Conservation (phyloP, 2,329 filamentous ascomycete genomes). For the Penicillium polonicum region DNA sequence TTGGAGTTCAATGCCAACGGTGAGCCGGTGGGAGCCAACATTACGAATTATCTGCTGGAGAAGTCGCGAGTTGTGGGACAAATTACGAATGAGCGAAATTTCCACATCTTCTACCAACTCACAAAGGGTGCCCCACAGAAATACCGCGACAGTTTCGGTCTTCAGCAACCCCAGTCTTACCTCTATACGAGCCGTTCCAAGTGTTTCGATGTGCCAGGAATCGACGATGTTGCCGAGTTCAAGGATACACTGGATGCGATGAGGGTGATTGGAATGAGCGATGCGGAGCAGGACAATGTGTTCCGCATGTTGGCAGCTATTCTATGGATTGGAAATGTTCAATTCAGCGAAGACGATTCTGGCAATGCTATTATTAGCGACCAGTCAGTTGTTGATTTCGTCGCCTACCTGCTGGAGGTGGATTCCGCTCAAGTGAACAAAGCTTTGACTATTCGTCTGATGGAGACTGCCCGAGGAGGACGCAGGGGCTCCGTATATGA, state of each 20-base stretch:
- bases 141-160: constrained; percentile 82
- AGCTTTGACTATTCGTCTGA: constrained; percentile 82
- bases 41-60: constrained; percentile 96
- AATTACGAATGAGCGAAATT: constrained; percentile 93
- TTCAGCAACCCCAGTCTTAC: constrained; percentile 91
- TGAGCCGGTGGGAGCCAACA: constrained; percentile 92
- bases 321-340: constrained; percentile 91
- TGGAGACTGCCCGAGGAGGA: constrained; percentile 68
- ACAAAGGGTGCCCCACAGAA: constrained; percentile 87
- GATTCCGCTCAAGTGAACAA: constrained; percentile 76
- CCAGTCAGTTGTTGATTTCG: constrained; percentile 87
- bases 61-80: constrained; percentile 94
- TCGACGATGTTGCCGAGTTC: constrained; percentile 88
- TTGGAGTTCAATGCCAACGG: constrained; percentile 91
- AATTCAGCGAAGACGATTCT: constrained; percentile 83
- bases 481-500: constrained; percentile 67
- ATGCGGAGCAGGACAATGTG: constrained; percentile 90
- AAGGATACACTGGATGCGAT: constrained; percentile 90
- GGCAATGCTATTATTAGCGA: constrained; percentile 86
- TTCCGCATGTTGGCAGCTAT: constrained; percentile 92
- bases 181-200: constrained; percentile 91
- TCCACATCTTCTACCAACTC: constrained; percentile 99
- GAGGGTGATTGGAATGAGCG: constrained; percentile 84
- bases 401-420: constrained; percentile 90
- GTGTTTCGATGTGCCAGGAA: constrained; percentile 89